These are phyloP conservation scores for Bryoerythrophyllum caledonicum DNA, from an alignment of 225 moss, liverwort and hornwort genomes.

Conservation along the genomic window DNA sequence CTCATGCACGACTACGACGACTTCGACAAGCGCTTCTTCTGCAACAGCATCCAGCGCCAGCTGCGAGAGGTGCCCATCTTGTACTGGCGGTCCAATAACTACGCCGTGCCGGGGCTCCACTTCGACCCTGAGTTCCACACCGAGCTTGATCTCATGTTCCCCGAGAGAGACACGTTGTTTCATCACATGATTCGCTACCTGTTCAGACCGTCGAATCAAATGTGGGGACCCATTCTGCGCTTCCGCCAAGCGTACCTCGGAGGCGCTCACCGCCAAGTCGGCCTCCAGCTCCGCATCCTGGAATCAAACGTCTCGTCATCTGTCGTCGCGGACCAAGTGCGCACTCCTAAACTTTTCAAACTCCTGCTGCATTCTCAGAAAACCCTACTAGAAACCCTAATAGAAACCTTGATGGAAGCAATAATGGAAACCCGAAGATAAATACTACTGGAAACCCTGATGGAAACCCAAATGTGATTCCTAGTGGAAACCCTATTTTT, in stretches of 20 bases:
- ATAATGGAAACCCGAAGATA: too few relatives aligned
- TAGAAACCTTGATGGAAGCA: too few relatives aligned
- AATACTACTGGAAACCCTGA: too few relatives aligned
- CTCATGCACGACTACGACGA: constrained; percentile 71
- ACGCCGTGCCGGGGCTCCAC: constrained; percentile 72
- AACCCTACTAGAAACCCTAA: too few relatives aligned
- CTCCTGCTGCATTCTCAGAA: neutral
- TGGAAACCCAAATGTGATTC: too few relatives aligned
- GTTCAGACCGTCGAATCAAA: constrained; percentile 67
- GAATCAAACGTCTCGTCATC: constrained; percentile 37
- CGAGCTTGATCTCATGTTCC: constrained; percentile 68
- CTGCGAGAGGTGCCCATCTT: constrained; percentile 49
- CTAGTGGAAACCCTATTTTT: too few relatives aligned
- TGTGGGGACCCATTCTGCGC: constrained; percentile 66
- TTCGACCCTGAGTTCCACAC: constrained; percentile 50
- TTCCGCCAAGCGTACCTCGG: constrained; percentile 55
- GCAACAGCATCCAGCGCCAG: constrained; percentile 53
- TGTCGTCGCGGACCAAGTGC: constrained; percentile 59
- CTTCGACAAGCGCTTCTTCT: constrained; percentile 70
- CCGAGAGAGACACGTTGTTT: constrained; percentile 59
- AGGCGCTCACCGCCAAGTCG: constrained; percentile 54
- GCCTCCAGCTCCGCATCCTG: constrained; percentile 76
- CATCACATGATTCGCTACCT: constrained; percentile 71
- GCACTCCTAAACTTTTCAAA: neutral
- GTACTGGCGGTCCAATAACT: constrained; percentile 70